These are phyloP conservation scores for Persicaria tinctoria DNA, from an alignment of 148 eudicot species.

Conservation along the genomic window DNA sequence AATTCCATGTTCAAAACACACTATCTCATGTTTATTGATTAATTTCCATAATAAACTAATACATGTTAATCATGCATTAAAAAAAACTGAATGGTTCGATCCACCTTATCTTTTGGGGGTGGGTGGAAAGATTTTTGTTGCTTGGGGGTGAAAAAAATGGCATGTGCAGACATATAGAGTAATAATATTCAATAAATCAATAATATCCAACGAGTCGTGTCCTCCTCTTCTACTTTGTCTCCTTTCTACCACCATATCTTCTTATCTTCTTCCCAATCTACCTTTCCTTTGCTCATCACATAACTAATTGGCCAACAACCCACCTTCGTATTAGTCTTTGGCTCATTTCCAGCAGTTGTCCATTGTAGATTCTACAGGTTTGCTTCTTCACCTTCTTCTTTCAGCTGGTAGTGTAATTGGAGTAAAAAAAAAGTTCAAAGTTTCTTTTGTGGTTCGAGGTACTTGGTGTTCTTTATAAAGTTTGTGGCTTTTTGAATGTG, in stretches of 20 bases:
- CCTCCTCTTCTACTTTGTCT: too few relatives aligned
- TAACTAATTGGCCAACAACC: background rate
- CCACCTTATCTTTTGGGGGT: too few relatives aligned
- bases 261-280: background rate
- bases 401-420: background rate
- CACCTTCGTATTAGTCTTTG: background rate
- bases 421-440: background rate
- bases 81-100: too few relatives aligned
- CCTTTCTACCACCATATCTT: background rate
- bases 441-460: background rate
- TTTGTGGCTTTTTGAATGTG: background rate
- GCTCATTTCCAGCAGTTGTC: background rate
- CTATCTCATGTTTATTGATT: too few relatives aligned
- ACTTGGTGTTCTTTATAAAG: background rate
- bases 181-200: too few relatives aligned
- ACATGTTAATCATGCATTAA: too few relatives aligned
- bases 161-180: too few relatives aligned
- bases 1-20: too few relatives aligned
- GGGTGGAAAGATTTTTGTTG: too few relatives aligned
- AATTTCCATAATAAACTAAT: too few relatives aligned
- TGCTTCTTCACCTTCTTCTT: background rate
- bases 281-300: background rate
- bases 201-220: too few relatives aligned
- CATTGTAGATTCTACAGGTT: background rate
- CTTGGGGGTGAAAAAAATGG: too few relatives aligned